phyloP scores from a whole-genome alignment of 1,139 yeast genomes.

The Candida dubliniensis region DNA sequence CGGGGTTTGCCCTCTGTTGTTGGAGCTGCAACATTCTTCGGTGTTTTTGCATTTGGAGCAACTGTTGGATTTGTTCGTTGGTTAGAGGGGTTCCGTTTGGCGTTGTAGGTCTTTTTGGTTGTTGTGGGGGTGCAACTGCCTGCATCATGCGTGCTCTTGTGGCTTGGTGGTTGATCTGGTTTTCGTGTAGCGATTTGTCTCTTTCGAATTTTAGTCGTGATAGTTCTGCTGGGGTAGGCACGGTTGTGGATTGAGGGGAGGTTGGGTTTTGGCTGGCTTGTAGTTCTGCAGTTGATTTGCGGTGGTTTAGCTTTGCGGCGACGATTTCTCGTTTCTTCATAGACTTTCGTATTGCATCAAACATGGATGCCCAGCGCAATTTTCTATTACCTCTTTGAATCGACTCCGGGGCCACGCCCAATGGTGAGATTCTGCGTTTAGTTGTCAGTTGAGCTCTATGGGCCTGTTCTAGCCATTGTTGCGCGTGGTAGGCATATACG shows the following conservation, averaged over 20 bases:
- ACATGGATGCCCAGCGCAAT: conserved; percentile 90
- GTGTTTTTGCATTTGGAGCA: conserved; percentile 16
- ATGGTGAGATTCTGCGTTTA: conserved; percentile 83
- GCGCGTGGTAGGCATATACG: conserved; percentile 78
- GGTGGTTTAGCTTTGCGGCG: conserved; percentile 34
- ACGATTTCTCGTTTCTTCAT: conserved; percentile 80
- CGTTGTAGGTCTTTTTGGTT: conserved; percentile 17
- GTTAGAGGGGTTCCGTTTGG: too few species aligned
- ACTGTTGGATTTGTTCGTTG: conserved; percentile 13
- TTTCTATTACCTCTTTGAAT: conserved; percentile 90
- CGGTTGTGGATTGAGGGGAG: too few species aligned
- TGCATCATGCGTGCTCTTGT: conserved; percentile 11
- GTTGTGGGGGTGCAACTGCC: conserved; percentile 5
- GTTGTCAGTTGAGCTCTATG: conserved; percentile 85
- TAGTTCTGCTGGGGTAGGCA: conserved; percentile 81
- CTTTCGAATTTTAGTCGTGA: conserved; percentile 79
- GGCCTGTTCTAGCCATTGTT: conserved; percentile 89
- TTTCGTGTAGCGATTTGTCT: conserved; percentile 80
- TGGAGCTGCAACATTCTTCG: conserved; percentile 12
- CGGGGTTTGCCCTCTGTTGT: conserved; percentile 13
- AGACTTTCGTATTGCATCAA: conserved; percentile 89
- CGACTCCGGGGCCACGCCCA: conserved; percentile 89
- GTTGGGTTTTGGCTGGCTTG: conserved; percentile 12
- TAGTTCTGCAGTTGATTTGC: conserved; percentile 25
- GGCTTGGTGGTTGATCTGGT: conserved; percentile 50